A percentile compares a stretch with the other conserved stretches of the same genome.
These are phyloP conservation scores for Ramaria rubella DNA, from an alignment of 768 basidiomycete species.

Conservation along the genomic window DNA sequence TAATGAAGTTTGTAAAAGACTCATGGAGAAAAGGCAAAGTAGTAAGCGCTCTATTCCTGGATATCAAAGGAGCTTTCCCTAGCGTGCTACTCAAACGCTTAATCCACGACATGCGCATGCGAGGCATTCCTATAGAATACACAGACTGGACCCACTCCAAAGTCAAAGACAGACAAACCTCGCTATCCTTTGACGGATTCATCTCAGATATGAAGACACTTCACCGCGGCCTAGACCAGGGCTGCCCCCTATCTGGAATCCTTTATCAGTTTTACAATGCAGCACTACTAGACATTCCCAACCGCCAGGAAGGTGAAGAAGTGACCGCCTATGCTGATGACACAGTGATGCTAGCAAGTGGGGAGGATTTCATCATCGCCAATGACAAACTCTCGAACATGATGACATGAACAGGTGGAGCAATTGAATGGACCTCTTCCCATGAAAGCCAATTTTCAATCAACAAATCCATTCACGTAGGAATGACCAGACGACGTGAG, in stretches of 20 bases:
- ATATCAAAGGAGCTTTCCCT: constrained; percentile 34
- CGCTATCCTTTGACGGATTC: not conserved
- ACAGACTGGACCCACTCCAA: not conserved
- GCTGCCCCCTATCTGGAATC: too few relatives aligned
- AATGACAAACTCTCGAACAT: not conserved
- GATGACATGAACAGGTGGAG: not conserved
- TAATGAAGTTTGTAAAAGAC: constrained; percentile 2
- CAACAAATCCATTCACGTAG: not conserved
- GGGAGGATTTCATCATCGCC: constrained; percentile 47
- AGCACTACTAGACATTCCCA: constrained; percentile 5
- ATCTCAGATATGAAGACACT: constrained; percentile 9
- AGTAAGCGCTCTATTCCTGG: constrained; percentile 31
- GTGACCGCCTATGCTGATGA: constrained; percentile 56
- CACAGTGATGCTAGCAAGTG: constrained; percentile 57
- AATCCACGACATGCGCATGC: constrained; percentile 15
- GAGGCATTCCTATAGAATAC: constrained; percentile 4
- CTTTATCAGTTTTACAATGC: not conserved
- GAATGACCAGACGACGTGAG: not conserved
- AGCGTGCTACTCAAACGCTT: not conserved
- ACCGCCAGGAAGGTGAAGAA: constrained; percentile 36
- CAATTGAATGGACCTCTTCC: constrained; percentile 12
- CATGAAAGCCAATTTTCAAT: constrained; percentile 24
- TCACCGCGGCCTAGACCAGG: constrained; percentile 19
- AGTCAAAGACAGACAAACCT: constrained; percentile 1
- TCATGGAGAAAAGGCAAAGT: constrained; percentile 29